phyloP scores from a whole-genome alignment of 169 alveolate species.

The Eimeria sp. region DNA sequence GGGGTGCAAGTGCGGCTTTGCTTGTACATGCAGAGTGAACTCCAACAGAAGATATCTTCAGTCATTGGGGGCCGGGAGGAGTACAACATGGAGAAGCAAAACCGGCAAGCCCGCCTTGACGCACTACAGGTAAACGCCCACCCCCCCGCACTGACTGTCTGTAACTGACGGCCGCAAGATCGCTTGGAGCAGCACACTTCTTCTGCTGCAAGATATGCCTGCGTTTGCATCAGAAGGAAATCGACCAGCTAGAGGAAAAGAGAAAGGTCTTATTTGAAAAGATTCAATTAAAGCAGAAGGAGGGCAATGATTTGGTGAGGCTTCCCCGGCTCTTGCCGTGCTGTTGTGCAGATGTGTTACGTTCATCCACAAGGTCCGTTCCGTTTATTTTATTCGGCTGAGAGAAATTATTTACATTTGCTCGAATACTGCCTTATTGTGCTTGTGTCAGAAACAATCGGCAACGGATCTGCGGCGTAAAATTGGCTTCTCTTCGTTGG shows the following conservation, averaged over 20 bases:
- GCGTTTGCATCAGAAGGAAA: conserved; percentile 22
- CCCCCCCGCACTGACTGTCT: background rate
- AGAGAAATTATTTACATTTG: background rate
- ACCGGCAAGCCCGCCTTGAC: conserved; percentile 72
- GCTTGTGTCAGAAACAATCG: conserved; percentile 48
- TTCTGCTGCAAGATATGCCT: background rate
- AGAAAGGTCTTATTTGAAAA: conserved; percentile 66
- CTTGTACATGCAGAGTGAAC: conserved; percentile 53
- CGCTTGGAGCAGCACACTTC: background rate
- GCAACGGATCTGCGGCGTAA: conserved; percentile 79
- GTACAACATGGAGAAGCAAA: conserved; percentile 81
- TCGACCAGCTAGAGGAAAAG: conserved; percentile 76
- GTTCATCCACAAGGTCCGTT: background rate
- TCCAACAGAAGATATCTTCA: conserved; percentile 73
- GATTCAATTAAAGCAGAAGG: conserved; percentile 76
- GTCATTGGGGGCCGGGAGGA: conserved; percentile 81
- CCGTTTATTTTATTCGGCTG: background rate
- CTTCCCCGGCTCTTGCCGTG: background rate
- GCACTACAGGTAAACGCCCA: conserved; percentile 45
- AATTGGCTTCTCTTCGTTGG: conserved; percentile 74
- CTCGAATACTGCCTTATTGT: background rate
- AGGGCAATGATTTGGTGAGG: conserved; percentile 78
- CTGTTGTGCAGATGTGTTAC: background rate
- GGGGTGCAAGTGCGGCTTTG: background rate
- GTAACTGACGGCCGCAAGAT: background rate